Percentiles rank a stretch among this genome's conserved stretches.
These are phyloP conservation scores for Zygosaccharomyces lentus DNA, from an alignment of 805 yeast species.

Conservation along the genomic window DNA sequence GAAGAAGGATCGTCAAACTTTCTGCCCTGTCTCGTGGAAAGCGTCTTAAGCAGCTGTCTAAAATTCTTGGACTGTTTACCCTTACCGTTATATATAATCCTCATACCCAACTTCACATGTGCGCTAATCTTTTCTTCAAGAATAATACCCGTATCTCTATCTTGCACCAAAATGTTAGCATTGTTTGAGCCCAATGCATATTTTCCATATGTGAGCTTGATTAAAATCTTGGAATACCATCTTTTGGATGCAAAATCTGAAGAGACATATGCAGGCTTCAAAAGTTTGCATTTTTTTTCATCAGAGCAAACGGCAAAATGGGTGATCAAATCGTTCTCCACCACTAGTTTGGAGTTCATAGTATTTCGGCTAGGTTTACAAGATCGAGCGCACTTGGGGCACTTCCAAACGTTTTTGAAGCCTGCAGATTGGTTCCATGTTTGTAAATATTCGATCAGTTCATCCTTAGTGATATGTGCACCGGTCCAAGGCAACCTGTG, in stretches of 20 bases:
- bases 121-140: constrained; percentile 90
- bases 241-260: constrained; percentile 77
- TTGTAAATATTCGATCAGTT: constrained; percentile 47
- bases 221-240: constrained; percentile 81
- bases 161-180: constrained; percentile 92
- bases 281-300: constrained; percentile 57
- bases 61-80: constrained; percentile 55
- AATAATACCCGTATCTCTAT: constrained; percentile 82
- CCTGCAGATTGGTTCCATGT: constrained; percentile 32
- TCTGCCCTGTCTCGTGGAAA: constrained; percentile 76
- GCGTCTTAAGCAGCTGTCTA: constrained; percentile 53
- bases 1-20: constrained; percentile 76
- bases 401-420: constrained; percentile 53
- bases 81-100: constrained; percentile 75
- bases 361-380: constrained; percentile 48
- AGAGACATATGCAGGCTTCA: constrained; percentile 69
- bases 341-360: constrained; percentile 26
- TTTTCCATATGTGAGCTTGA: constrained; percentile 84
- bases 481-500: constrained; percentile 51
- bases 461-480: constrained; percentile 43
- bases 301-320: constrained; percentile 86
- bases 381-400: constrained; percentile 76
- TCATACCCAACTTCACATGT: constrained; percentile 81
- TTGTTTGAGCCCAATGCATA: constrained; percentile 83
- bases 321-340: constrained; percentile 63